Evolutionary conservation across 2,329 filamentous ascomycete species (phyloP).

Genomic region (Beauveria sp.): DNA sequence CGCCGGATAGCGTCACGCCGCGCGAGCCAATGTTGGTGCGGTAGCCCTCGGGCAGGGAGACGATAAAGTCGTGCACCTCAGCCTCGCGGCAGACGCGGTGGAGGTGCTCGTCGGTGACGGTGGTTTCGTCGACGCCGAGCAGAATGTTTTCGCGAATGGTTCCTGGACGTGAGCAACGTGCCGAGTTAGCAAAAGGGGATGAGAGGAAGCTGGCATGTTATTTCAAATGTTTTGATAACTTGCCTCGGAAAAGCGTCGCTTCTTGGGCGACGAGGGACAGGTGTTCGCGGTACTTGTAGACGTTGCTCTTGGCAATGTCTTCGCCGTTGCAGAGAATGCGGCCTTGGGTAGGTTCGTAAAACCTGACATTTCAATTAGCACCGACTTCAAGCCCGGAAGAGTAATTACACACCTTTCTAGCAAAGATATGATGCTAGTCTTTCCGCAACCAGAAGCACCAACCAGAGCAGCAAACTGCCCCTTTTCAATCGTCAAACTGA

Average conservation of each 20-base stretch:
- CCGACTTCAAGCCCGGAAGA: no score
- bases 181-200: not conserved
- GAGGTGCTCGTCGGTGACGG: conserved; percentile 43
- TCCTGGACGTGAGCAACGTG: conserved; percentile 21
- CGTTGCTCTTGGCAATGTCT: conserved; percentile 51
- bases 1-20: conserved; percentile 61
- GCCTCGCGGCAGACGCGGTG: conserved; percentile 51
- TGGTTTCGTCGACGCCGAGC: conserved; percentile 50
- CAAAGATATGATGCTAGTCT: conserved; percentile 62
- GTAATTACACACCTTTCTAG: conserved; percentile 38
- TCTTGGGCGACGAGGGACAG: conserved; percentile 70
- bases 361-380: conserved; percentile 30
- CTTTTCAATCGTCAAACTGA: conserved; percentile 58
- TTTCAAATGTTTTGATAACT: not conserved
- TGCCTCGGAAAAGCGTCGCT: conserved; percentile 61
- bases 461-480: conserved; percentile 66
- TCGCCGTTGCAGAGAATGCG: conserved; percentile 55
- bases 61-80: conserved; percentile 64
- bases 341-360: conserved; percentile 62
- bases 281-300: conserved; percentile 53
- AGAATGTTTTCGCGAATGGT: conserved; percentile 63
- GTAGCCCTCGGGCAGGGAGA: conserved; percentile 59
- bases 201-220: not conserved
- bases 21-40: conserved; percentile 59
- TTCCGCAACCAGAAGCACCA: conserved; percentile 62